A percentile compares a stretch with the other conserved stretches of the same genome.
Conservation (phyloP, 2,329 filamentous ascomycete genomes). For the Neodidymelliopsis sp. region DNA sequence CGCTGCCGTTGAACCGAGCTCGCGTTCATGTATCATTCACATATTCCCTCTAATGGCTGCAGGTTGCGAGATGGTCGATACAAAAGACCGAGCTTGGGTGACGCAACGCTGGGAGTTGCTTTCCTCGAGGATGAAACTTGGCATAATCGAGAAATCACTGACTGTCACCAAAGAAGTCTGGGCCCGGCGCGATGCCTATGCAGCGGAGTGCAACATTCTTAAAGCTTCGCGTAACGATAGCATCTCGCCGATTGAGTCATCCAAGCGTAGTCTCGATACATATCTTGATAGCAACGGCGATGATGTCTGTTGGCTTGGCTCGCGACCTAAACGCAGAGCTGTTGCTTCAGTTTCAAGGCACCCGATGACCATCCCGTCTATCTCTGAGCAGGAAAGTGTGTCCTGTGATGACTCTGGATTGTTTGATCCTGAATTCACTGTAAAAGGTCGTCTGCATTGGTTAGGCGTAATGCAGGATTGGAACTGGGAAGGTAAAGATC, state of each 20-base stretch:
- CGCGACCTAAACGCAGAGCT: constrained; percentile 30
- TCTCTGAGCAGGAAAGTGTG: constrained; percentile 15
- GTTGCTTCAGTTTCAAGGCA: neutral
- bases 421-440: constrained; percentile 67
- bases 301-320: constrained; percentile 33
- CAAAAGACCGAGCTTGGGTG: constrained; percentile 71
- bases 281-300: constrained; percentile 20
- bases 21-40: constrained; percentile 71
- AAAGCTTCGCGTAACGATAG: constrained; percentile 15
- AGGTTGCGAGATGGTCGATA: constrained; percentile 67
- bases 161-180: constrained; percentile 73
- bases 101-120: constrained; percentile 68
- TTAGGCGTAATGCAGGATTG: constrained; percentile 75
- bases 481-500: constrained; percentile 71
- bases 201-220: constrained; percentile 37
- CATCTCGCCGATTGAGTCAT: constrained; percentile 18
- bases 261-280: constrained; percentile 35
- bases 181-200: constrained; percentile 65
- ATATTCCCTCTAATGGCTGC: constrained; percentile 74
- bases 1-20: constrained; percentile 68
- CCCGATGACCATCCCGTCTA: neutral
- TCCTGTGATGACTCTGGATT: constrained; percentile 41
- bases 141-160: constrained; percentile 70
- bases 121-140: constrained; percentile 68
- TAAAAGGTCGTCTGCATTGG: constrained; percentile 73